These are phyloP conservation scores for Pestalotiopsis sp. DNA, from an alignment of 2,329 filamentous ascomycete genomes.

Conservation along the genomic window DNA sequence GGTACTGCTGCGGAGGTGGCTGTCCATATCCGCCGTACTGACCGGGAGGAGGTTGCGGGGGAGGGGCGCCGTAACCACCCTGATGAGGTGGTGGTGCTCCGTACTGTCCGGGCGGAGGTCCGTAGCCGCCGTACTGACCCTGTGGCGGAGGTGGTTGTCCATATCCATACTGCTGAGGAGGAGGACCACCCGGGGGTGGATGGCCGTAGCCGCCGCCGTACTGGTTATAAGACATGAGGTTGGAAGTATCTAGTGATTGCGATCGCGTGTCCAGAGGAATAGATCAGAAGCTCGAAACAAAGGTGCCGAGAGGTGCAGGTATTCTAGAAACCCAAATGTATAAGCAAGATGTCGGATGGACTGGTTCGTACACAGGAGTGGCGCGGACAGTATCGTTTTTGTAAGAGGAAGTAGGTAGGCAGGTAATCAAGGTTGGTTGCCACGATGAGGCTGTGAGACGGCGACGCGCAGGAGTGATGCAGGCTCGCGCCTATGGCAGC, in stretches of 20 bases:
- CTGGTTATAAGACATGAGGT: slow-evolving; percentile 16
- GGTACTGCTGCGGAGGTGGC: slow-evolving; percentile 30
- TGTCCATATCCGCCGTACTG: slow-evolving; percentile 35
- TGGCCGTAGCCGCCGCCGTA: slow-evolving; percentile 17
- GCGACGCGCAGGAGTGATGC: neutral
- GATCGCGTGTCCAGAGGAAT: neutral
- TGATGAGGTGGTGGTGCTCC: slow-evolving; percentile 33
- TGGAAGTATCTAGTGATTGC: neutral
- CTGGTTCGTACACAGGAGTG: neutral
- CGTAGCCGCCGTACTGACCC: slow-evolving; percentile 35
- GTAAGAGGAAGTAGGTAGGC: neutral
- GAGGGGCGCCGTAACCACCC: slow-evolving; percentile 38
- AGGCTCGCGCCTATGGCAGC: neutral
- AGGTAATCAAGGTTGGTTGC: neutral
- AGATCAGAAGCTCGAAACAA: neutral
- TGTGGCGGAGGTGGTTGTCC: slow-evolving; percentile 31
- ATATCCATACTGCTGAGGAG: slow-evolving; percentile 30
- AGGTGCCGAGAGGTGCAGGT: neutral
- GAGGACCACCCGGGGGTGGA: slow-evolving; percentile 18
- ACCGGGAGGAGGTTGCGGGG: slow-evolving; percentile 30
- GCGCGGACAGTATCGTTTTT: neutral
- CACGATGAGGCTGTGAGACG: slow-evolving; percentile 7
- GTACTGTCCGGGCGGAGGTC: slow-evolving; percentile 32
- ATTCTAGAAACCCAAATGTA: neutral
- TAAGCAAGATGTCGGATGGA: neutral